Evolutionary conservation across 306 rosid species (phyloP).

Genomic region (Lablab purpureus): DNA sequence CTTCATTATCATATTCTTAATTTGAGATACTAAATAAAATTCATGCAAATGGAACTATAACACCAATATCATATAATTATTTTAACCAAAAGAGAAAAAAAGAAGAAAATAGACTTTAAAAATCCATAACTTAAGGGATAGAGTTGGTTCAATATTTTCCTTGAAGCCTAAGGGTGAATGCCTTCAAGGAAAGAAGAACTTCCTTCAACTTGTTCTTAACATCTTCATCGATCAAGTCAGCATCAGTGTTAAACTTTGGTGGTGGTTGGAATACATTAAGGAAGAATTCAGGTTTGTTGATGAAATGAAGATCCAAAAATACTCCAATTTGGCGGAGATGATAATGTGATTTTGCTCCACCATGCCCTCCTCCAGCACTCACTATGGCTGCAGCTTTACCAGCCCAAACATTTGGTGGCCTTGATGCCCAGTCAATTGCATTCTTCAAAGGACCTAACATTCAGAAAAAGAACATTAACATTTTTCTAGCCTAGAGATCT

Average conservation of each 20-base stretch:
- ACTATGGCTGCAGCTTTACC: constrained; percentile 82
- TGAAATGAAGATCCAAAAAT: constrained; percentile 86
- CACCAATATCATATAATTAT: too few relatives aligned
- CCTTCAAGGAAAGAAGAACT: constrained; percentile 63
- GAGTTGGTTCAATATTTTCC: constrained; percentile 37
- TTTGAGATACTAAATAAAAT: too few relatives aligned
- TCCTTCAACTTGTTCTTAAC: constrained; percentile 55
- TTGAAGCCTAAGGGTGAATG: constrained; percentile 58
- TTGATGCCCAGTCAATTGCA: constrained; percentile 54
- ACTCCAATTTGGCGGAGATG: constrained; percentile 95
- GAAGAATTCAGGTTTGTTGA: constrained; percentile 87
- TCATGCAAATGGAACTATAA: too few relatives aligned
- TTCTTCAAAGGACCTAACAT: constrained; percentile 48
- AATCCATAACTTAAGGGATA: not conserved
- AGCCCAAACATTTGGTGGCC: constrained; percentile 85
- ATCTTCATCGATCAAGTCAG: constrained; percentile 72
- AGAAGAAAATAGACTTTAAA: too few relatives aligned
- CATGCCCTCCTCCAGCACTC: constrained; percentile 80
- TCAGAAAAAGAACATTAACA: too few relatives aligned
- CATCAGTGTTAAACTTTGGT: constrained; percentile 66
- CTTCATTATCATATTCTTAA: too few relatives aligned
- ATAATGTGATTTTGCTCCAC: constrained; percentile 77
- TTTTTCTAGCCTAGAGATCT: too few relatives aligned
- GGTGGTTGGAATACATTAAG: constrained; percentile 74
- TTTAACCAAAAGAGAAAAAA: too few relatives aligned